Percentiles rank a stretch among this genome's conserved stretches.
These are phyloP conservation scores for Ceratocystis lukuohia DNA, from an alignment of 2,329 filamentous ascomycete genomes.

Conservation along the genomic window DNA sequence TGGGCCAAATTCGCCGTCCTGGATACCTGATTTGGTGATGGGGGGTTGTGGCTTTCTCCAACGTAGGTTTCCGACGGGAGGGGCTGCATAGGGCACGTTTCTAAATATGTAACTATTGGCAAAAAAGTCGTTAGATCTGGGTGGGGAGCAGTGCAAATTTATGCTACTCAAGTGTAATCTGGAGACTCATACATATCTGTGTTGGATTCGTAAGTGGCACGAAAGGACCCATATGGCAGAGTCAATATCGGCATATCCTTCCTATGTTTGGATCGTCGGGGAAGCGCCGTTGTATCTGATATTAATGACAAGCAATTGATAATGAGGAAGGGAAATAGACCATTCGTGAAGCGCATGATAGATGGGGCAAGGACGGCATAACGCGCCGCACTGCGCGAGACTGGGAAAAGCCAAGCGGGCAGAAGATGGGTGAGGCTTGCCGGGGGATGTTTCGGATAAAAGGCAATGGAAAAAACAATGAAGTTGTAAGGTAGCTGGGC, in stretches of 20 bases:
- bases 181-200: constrained; percentile 19
- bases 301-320: constrained; percentile 5
- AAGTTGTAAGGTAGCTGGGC: not conserved
- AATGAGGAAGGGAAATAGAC: constrained; percentile 12
- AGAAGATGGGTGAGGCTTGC: not conserved
- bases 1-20: constrained; percentile 17
- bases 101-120: constrained; percentile 25
- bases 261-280: constrained; percentile 7
- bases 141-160: no score
- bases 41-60: constrained; percentile 31
- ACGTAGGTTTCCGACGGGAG: constrained; percentile 29
- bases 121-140: not conserved
- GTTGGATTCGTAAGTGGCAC: constrained; percentile 17
- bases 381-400: not conserved
- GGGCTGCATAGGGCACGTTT: constrained; percentile 33
- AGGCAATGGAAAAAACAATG: not conserved
- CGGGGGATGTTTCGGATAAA: constrained; percentile 1
- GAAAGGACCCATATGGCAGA: constrained; percentile 20
- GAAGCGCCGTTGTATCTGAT: not conserved
- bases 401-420: not conserved
- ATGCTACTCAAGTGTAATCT: no score
- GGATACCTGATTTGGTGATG: constrained; percentile 16
- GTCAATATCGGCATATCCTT: constrained; percentile 18
- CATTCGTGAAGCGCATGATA: constrained; percentile 10
- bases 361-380: not conserved